Evolutionary conservation across 2,329 filamentous ascomycete species (phyloP).

Genomic region (Sporothrix brunneoviolacea): DNA sequence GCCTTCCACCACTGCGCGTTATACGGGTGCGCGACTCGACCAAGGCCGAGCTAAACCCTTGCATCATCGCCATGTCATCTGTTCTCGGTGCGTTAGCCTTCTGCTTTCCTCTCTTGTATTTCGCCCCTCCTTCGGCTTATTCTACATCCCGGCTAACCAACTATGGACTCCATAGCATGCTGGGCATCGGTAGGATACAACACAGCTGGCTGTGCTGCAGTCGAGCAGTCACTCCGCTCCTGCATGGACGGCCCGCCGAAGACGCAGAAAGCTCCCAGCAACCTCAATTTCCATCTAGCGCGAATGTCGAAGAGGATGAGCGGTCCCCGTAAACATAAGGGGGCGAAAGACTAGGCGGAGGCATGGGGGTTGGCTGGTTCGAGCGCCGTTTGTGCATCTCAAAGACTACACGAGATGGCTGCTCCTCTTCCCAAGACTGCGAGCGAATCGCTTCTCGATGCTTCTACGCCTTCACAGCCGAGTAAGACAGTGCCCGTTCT

Average conservation of each 20-base stretch:
- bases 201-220: slow-evolving; percentile 48
- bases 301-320: slow-evolving; percentile 69
- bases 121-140: not conserved
- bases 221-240: slow-evolving; percentile 54
- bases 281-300: slow-evolving; percentile 87
- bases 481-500: no score
- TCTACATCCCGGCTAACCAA: not conserved
- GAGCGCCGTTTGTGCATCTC: no score
- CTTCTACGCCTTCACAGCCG: no score
- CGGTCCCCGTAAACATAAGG: slow-evolving; percentile 44
- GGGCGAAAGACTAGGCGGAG: slow-evolving; percentile 16
- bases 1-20: slow-evolving; percentile 49
- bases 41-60: slow-evolving; percentile 43
- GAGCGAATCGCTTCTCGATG: no score
- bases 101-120: no score
- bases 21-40: slow-evolving; percentile 51
- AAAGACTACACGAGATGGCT: no score
- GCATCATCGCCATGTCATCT: slow-evolving; percentile 49
- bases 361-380: no score
- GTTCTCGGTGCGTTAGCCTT: slow-evolving; percentile 43
- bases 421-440: no score
- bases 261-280: slow-evolving; percentile 50
- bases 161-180: slow-evolving; percentile 51
- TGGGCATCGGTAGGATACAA: slow-evolving; percentile 75
- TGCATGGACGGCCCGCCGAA: slow-evolving; percentile 75